Base-by-base conservation (phyloP, 345 rosid species). In the Salix caprea region DNA sequence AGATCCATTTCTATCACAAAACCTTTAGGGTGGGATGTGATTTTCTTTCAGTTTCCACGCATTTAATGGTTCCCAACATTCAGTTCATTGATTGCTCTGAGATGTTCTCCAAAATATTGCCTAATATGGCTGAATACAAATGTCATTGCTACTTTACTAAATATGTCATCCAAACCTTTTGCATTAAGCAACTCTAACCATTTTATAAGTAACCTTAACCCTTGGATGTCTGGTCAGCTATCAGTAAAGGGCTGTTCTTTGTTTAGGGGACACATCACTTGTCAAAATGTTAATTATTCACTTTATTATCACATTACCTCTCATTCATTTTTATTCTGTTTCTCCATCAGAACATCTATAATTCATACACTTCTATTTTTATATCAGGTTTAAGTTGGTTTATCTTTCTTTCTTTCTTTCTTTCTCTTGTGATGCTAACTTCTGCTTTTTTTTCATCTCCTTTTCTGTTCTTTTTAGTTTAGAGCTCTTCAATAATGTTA, bases 371-470 rank as follows among this genome's bases (percentile, higher is more conserved):
- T 36, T 36, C 64, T 23, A 58, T 58, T 58, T 58, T 39, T 67
- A 15, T 36, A 30, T 21, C 28, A 7, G 50, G 24, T 24, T 2
- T 39, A 10, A 4, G 50, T 67, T 44, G 9, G 39, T 50, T 28
- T 2, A 42, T 42, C 48, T n/a, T 28, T 61, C 5, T 1, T 58
- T 61, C 16, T 32, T 32, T 32, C 34, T 34, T 34, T 36, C 37
- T 34, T 34, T 34, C 36, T 73, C 50, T 62, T 61, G 44, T 60
- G 56, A 40, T 40, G 67, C 39, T 72, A 60, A 23, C 90, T 68
- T 88, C 84, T 76, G 71, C 85, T 89, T 11, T 0, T 0, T 64
- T 70, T 21, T 1, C 10, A 11, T 71, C 50, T 60, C n/a, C 36
- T 70, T 70, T 56, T 18, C 44, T 40, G 44, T 40, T 40, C 13